Conservation (phyloP, 139 green algal genomes). For the Tetraselmis chui region DNA sequence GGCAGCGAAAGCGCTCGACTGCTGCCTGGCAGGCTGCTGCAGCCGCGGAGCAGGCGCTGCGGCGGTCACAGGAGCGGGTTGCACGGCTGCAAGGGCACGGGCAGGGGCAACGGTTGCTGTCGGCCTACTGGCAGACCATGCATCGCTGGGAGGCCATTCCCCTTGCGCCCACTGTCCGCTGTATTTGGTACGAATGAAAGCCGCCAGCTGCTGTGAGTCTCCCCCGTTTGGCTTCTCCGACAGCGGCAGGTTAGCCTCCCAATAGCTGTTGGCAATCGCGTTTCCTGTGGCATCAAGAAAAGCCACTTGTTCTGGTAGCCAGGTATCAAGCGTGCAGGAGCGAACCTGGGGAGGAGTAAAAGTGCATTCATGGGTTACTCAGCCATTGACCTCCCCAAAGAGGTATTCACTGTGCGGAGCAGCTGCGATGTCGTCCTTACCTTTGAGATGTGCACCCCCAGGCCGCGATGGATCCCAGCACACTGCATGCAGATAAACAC, state of each 20-base stretch:
- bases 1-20: no score
- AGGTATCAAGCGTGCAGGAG: constrained; percentile 56
- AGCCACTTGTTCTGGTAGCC: constrained; percentile 50
- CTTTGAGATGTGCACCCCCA: constrained; percentile 68
- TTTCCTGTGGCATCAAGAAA: constrained; percentile 53
- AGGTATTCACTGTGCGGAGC: no score
- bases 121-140: no score
- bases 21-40: no score
- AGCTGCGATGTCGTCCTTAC: constrained; percentile 16
- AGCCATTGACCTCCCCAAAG: no score
- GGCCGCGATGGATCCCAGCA: constrained; percentile 51
- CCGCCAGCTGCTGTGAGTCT: neutral
- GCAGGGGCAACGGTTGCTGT: no score
- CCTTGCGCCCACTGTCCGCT: neutral
- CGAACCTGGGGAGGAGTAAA: no score
- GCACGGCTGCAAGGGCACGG: no score
- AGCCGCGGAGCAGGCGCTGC: no score
- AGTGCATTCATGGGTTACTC: no score
- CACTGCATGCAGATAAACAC: constrained; percentile 73
- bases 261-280: constrained; percentile 33
- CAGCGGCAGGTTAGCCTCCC: constrained; percentile 29
- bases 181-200: neutral
- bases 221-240: neutral
- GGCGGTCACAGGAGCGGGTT: no score
- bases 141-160: neutral